Conservation (phyloP, 257 asterid species). For the Capsicum pubescens region DNA sequence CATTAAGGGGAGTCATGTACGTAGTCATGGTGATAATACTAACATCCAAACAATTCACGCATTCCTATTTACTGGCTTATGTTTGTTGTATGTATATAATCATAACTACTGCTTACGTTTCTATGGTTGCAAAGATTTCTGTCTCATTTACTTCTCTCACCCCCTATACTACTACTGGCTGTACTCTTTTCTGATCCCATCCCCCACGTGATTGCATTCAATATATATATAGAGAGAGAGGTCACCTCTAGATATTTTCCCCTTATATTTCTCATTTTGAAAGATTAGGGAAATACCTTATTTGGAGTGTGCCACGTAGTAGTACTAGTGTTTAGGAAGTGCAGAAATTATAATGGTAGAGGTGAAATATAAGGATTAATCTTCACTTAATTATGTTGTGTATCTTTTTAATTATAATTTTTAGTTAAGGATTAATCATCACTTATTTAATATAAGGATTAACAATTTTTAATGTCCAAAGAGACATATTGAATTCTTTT, state of each 20-base stretch:
- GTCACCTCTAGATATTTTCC: background rate
- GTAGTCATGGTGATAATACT: conserved; percentile 32
- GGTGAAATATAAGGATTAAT: background rate
- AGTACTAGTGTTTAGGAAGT: no score
- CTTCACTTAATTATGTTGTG: background rate
- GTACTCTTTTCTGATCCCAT: conserved; percentile 12
- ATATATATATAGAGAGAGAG: conserved; percentile 31
- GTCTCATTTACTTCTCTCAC: conserved; percentile 18
- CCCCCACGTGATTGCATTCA: conserved; percentile 74
- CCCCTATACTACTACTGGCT: background rate
- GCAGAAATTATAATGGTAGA: no score
- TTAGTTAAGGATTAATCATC: no score
- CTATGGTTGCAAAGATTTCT: conserved; percentile 29
- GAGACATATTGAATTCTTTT: no score
- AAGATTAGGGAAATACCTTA: background rate
- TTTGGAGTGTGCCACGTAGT: background rate
- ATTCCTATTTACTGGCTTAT: conserved; percentile 50
- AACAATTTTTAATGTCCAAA: no score
- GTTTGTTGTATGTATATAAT: conserved; percentile 37
- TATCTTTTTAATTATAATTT: no score
- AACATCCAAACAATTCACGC: conserved; percentile 35
- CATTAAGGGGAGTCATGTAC: conserved; percentile 40
- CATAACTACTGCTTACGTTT: conserved; percentile 40
- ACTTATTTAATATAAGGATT: no score
- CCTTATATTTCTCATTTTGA: background rate